Conservation (phyloP, 805 yeast genomes). For the Teunomyces gatunensis region DNA sequence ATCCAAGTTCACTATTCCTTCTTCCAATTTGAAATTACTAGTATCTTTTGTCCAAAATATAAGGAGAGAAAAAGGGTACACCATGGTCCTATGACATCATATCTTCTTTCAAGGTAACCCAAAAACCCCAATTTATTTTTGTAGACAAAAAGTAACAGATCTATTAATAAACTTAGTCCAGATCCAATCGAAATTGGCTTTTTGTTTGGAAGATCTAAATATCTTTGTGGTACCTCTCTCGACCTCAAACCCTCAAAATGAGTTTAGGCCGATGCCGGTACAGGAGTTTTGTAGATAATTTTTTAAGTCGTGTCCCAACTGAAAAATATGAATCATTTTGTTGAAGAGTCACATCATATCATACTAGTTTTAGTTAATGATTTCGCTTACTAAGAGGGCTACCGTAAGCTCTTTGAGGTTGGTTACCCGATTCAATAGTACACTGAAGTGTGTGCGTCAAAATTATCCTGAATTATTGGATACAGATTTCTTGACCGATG, state of each 20-base stretch:
- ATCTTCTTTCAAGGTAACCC: no score
- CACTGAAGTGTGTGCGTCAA: background rate
- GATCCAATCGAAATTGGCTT: no score
- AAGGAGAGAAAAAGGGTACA: no score
- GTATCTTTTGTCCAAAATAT: no score
- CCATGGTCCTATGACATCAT: no score
- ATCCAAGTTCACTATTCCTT: background rate
- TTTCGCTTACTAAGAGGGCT: background rate
- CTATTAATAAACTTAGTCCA: no score
- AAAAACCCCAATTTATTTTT: no score
- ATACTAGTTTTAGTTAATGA: background rate
- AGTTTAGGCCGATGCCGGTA: background rate
- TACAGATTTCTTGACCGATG: constrained; percentile 55
- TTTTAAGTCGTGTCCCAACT: background rate
- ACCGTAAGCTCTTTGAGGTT: background rate
- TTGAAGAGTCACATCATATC: background rate
- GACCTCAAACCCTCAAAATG: no score
- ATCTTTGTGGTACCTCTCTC: no score
- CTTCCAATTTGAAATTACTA: background rate
- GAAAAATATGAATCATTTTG: background rate
- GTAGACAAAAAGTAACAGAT: no score
- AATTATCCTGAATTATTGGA: constrained; percentile 46
- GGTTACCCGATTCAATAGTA: background rate
- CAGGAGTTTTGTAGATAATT: background rate
- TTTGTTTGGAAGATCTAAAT: no score